Percentiles rank a stretch among this genome's conserved stretches.
Conservation (phyloP, 306 rosid species). For the Phaseolus lunatus region DNA sequence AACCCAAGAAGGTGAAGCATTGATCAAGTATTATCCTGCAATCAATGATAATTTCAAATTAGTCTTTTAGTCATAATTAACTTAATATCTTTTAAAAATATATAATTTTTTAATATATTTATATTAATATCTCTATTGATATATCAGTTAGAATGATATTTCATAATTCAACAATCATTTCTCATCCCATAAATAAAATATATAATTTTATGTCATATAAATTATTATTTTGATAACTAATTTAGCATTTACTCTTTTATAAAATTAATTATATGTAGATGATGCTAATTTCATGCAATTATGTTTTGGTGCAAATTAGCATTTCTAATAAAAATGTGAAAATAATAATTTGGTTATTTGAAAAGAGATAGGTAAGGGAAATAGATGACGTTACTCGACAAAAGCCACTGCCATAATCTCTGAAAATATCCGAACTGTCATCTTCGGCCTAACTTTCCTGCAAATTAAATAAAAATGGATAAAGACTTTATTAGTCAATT, state of each 20-base stretch:
- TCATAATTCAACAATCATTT: too few relatives aligned
- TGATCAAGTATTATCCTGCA: conserved; percentile 56
- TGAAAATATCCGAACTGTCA: conserved; percentile 65
- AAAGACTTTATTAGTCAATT: background rate
- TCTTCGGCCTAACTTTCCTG: conserved; percentile 89
- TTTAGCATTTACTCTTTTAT: background rate
- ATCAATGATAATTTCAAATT: background rate
- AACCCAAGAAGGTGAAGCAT: conserved; percentile 46
- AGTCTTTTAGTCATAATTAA: background rate
- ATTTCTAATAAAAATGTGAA: background rate
- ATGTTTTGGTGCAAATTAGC: too few relatives aligned
- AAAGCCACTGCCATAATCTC: conserved; percentile 71
- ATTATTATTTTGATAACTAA: background rate
- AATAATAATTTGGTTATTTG: background rate
- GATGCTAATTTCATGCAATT: too few relatives aligned
- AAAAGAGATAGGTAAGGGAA: background rate
- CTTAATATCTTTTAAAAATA: background rate
- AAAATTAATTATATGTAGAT: too few relatives aligned
- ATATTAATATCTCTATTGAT: too few relatives aligned
- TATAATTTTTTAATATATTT: too few relatives aligned
- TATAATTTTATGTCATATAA: background rate
- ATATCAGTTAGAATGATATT: too few relatives aligned
- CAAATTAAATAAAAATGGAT: background rate
- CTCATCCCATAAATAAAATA: too few relatives aligned
- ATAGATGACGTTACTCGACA: conserved; percentile 60